These are phyloP conservation scores for Coemansia sp. DNA, from an alignment of 192 early-diverging fungal species.

Conservation along the genomic window DNA sequence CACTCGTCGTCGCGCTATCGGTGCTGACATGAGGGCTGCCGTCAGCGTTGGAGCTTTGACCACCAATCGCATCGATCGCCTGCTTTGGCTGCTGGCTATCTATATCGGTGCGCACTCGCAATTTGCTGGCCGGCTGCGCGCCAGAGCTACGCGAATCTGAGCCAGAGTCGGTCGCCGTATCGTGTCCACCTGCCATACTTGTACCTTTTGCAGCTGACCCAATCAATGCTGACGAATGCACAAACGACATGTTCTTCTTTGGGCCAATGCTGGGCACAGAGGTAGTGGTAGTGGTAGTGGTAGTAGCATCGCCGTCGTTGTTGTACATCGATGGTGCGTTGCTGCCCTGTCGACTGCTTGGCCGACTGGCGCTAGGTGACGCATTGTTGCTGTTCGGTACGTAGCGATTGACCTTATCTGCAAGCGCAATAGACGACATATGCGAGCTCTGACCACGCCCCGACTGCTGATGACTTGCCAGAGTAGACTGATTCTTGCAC, in stretches of 20 bases:
- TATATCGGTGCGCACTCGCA: slow-evolving; percentile 30
- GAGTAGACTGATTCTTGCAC: slow-evolving; percentile 8
- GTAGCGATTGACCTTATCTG: slow-evolving; percentile 19
- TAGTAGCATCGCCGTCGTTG: slow-evolving; percentile 9
- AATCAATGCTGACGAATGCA: background rate
- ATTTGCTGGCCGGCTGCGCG: slow-evolving; percentile 33
- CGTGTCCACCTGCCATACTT: background rate
- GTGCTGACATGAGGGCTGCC: background rate
- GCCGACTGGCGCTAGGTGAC: slow-evolving; percentile 41
- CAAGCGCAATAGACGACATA: slow-evolving; percentile 29
- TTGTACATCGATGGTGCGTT: slow-evolving; percentile 34
- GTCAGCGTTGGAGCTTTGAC: background rate
- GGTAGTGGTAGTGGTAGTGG: background rate
- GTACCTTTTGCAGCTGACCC: background rate
- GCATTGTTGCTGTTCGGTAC: slow-evolving; percentile 19
- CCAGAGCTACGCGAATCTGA: slow-evolving; percentile 13
- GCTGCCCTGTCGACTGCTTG: slow-evolving; percentile 51
- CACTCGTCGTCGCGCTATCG: background rate
- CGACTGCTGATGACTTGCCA: background rate
- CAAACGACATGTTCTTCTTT: background rate
- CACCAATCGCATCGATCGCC: background rate
- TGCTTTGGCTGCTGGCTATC: background rate
- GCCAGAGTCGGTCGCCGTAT: slow-evolving; percentile 5
- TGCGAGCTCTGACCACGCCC: slow-evolving; percentile 18
- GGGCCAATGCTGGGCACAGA: background rate